phyloP scores from a whole-genome alignment of 202 grass and related monocot species.

The Zizania palustris region DNA sequence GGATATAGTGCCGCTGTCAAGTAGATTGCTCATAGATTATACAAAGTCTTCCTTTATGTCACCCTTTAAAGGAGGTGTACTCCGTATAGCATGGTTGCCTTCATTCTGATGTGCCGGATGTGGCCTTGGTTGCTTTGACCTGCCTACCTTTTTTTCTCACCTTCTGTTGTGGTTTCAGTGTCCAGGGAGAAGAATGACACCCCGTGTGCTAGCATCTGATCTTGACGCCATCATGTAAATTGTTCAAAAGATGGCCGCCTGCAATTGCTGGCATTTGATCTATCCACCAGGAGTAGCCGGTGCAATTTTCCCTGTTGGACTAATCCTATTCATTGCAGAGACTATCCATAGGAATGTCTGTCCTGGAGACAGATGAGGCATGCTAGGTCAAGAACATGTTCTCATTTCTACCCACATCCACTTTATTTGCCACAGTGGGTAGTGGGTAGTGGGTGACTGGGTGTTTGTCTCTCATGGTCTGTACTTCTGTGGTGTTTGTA shows the following conservation, averaged over 20 bases:
- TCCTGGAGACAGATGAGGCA: background rate
- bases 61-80: constrained; percentile 7
- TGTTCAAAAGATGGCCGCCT: constrained; percentile 18
- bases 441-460: constrained; percentile 2
- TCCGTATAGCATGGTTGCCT: constrained; percentile 9
- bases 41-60: constrained; percentile 31
- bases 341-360: constrained; percentile 1
- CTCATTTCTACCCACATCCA: constrained; percentile 41
- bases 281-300: constrained; percentile 1
- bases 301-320: background rate
- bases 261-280: constrained; percentile 29
- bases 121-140: background rate
- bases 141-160: background rate
- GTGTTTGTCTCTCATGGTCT: background rate
- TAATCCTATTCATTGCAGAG: constrained; percentile 7
- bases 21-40: constrained; percentile 41
- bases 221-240: constrained; percentile 39
- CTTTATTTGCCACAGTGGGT: constrained; percentile 38
- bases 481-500: background rate
- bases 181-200: background rate
- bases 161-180: constrained; percentile 31
- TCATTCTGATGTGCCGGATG: background rate
- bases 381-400: constrained; percentile 22
- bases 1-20: constrained; percentile 12
- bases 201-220: constrained; percentile 19